Evolutionary conservation across 2,329 filamentous ascomycete species (phyloP).

Genomic region (Scytalidium sp.): DNA sequence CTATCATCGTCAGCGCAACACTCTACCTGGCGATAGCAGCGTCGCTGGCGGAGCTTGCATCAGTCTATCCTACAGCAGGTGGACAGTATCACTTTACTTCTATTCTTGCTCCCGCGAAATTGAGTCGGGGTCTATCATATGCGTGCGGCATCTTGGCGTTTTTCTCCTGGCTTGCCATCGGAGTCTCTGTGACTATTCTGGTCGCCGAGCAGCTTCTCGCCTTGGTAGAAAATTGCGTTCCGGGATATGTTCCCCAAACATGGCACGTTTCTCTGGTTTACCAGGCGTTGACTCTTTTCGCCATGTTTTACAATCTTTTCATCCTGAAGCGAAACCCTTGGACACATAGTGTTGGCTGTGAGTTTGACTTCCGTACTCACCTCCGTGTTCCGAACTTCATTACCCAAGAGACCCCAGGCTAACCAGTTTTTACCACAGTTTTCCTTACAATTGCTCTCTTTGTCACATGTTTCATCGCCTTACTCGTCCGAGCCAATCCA

Average conservation of each 20-base stretch:
- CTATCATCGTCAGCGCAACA: not conserved
- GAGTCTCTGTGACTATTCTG: conserved; percentile 35
- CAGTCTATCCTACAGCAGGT: conserved; percentile 41
- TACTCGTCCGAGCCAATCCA: not conserved
- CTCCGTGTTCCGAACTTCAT: not conserved
- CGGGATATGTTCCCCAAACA: conserved; percentile 32
- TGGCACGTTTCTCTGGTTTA: conserved; percentile 34
- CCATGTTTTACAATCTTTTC: conserved; percentile 2
- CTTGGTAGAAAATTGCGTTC: conserved; percentile 35
- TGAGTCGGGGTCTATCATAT: conserved; percentile 52
- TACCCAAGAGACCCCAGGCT: conserved; percentile 1
- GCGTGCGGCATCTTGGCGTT: conserved; percentile 47
- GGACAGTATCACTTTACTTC: conserved; percentile 60
- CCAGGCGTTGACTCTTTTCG: conserved; percentile 1
- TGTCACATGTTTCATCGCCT: conserved; percentile 1
- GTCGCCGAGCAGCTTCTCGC: conserved; percentile 44
- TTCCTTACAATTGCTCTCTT: too few species aligned
- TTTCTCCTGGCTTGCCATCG: conserved; percentile 39
- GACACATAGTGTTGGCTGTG: conserved; percentile 5
- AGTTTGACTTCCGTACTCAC: not conserved
- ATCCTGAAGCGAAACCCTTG: conserved; percentile 1
- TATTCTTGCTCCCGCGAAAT: conserved; percentile 44
- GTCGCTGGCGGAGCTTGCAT: conserved; percentile 56
- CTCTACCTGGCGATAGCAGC: conserved; percentile 37
- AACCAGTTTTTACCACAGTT: too few species aligned